These are phyloP conservation scores for Danielia oregonensis DNA, from an alignment of 805 yeast species.

Conservation along the genomic window DNA sequence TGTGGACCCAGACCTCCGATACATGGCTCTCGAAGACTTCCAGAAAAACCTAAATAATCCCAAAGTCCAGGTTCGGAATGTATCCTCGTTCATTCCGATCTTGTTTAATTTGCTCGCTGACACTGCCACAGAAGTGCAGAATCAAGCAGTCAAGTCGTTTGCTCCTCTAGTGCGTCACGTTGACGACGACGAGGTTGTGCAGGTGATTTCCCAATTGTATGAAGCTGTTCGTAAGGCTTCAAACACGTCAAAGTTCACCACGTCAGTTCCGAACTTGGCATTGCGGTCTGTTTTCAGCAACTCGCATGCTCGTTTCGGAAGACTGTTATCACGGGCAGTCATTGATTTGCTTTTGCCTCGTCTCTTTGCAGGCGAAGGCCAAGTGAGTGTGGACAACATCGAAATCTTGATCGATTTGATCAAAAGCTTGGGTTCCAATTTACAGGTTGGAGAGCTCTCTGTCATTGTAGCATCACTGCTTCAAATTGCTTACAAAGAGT, in stretches of 20 bases:
- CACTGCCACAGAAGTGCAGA: constrained; percentile 67
- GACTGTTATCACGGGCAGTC: constrained; percentile 24
- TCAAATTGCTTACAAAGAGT: constrained; percentile 33
- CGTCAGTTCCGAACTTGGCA: constrained; percentile 53
- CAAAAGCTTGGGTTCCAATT: constrained; percentile 43
- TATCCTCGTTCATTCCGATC: constrained; percentile 35
- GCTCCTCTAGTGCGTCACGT: constrained; percentile 42
- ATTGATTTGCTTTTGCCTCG: constrained; percentile 38
- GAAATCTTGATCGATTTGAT: constrained; percentile 59
- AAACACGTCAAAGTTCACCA: constrained; percentile 30
- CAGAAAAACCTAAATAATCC: constrained; percentile 38
- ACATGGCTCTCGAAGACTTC: constrained; percentile 80
- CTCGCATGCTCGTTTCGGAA: constrained; percentile 23
- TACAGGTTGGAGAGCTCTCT: constrained; percentile 35
- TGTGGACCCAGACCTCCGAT: constrained; percentile 77
- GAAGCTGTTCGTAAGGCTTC: constrained; percentile 13
- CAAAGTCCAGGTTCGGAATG: constrained; percentile 20
- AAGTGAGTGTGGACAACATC: constrained; percentile 50
- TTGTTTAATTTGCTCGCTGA: constrained; percentile 51
- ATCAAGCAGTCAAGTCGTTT: constrained; percentile 63
- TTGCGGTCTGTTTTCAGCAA: constrained; percentile 40
- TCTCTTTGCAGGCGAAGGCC: constrained; percentile 20
- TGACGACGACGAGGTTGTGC: constrained; percentile 25
- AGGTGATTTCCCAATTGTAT: constrained; percentile 29
- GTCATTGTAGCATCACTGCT: constrained; percentile 27